Conservation (phyloP, 225 moss, liverwort and hornwort species). For the Asterella californica region DNA sequence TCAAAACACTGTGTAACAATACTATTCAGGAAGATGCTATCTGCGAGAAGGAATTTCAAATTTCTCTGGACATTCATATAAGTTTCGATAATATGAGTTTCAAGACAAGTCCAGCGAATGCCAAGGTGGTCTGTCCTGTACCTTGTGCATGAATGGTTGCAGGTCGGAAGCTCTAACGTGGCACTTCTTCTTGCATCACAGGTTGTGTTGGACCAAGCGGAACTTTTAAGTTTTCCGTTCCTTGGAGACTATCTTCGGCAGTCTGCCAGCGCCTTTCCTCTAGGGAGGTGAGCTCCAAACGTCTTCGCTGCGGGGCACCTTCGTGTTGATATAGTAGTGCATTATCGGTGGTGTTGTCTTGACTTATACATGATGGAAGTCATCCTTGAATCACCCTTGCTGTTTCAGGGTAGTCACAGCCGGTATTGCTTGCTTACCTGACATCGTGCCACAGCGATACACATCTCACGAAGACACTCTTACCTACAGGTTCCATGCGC, state of each 20-base stretch:
- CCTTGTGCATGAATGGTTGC: neutral
- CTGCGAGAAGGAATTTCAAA: no score
- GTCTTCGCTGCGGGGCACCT: neutral
- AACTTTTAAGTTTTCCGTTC: slow-evolving; percentile 50
- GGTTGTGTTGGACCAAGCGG: slow-evolving; percentile 57
- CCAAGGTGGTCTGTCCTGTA: no score
- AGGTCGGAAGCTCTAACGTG: neutral
- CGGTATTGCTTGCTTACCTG: neutral
- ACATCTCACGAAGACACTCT: neutral
- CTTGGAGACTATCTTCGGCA: slow-evolving; percentile 51
- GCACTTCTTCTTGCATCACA: slow-evolving; percentile 20
- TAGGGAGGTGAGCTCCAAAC: slow-evolving; percentile 44
- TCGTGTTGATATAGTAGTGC: no score
- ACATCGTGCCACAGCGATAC: neutral
- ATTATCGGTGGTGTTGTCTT: no score
- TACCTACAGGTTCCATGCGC: neutral
- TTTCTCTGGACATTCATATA: no score
- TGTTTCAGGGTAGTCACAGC: neutral
- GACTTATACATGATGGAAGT: neutral
- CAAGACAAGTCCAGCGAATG: no score
- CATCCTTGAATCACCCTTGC: neutral
- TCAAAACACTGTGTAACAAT: no score
- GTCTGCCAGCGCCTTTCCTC: slow-evolving; percentile 33
- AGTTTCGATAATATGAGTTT: neutral
- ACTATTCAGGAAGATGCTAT: no score